Percentiles rank a stretch among this genome's conserved stretches.
Conservation (phyloP, 164 flowering plant species). For the Pachysandra terminalis region DNA sequence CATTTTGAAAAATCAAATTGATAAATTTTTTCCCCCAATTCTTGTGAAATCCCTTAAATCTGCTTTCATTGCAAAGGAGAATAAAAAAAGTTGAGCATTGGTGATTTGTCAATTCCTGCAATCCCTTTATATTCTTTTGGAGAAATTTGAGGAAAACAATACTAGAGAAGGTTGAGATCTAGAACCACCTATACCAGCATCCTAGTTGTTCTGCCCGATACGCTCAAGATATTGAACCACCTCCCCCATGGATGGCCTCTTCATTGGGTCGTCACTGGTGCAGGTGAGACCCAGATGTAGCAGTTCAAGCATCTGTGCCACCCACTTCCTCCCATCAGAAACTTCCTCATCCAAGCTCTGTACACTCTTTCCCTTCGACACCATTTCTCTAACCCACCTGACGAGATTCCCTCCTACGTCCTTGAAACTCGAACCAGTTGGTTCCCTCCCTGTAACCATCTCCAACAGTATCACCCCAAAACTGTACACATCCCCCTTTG, state of each 20-base stretch:
- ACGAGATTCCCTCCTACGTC: conserved; percentile 15
- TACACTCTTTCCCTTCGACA: not conserved
- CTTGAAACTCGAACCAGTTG: conserved; percentile 7
- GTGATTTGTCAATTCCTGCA: not conserved
- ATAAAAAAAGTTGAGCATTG: not conserved
- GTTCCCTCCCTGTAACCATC: conserved; percentile 17
- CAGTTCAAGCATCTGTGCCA: conserved; percentile 13
- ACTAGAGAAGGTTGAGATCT: not conserved
- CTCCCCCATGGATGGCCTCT: conserved; percentile 12
- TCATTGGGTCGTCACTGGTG: conserved; percentile 11
- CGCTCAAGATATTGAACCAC: not conserved
- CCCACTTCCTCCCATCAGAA: conserved; percentile 1
- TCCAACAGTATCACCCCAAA: conserved; percentile 15
- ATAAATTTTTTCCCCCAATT: not conserved
- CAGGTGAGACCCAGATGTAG: conserved; percentile 8
- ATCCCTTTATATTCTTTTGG: too few relatives aligned
- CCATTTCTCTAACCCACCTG: conserved; percentile 15
- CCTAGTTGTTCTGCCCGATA: not conserved
- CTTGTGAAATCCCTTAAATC: not conserved
- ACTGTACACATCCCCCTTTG: conserved; percentile 17
- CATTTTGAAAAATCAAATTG: not conserved
- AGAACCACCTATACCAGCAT: not conserved
- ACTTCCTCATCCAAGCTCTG: conserved; percentile 6
- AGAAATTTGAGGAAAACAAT: not conserved
- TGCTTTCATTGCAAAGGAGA: not conserved